These are phyloP conservation scores for Misopates orontium DNA, from an alignment of 257 asterid species.

Conservation along the genomic window DNA sequence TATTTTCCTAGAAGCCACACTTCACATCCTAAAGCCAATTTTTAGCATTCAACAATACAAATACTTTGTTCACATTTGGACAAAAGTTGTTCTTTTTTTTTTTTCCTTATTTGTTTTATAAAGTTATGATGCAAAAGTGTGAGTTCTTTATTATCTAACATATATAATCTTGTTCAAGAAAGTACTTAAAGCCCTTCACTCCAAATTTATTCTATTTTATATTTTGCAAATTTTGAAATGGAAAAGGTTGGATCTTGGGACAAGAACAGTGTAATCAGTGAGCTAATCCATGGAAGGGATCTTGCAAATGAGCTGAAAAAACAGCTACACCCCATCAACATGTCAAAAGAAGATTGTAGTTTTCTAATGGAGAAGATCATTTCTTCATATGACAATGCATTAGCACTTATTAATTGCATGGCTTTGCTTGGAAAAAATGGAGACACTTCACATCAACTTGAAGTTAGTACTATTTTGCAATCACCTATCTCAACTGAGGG, in stretches of 20 bases:
- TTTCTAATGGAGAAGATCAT: constrained; percentile 33
- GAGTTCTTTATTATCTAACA: no score
- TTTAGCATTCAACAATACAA: no score
- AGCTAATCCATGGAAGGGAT: constrained; percentile 36
- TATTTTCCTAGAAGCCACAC: no score
- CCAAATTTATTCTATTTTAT: constrained; percentile 1
- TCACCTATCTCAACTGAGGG: constrained; percentile 33
- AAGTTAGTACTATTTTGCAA: constrained; percentile 8
- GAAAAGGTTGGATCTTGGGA: constrained; percentile 14
- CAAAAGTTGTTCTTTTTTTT: no score
- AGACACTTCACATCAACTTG: constrained; percentile 17
- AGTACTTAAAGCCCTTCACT: constrained; percentile 21
- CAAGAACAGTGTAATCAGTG: constrained; percentile 25
- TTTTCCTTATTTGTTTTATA: no score
- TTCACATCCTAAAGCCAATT: no score
- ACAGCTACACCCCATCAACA: constrained; percentile 23
- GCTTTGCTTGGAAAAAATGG: constrained; percentile 30
- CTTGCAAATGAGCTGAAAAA: constrained; percentile 34
- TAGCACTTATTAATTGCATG: constrained; percentile 26
- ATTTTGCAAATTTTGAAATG: not conserved
- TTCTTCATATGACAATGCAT: constrained; percentile 44
- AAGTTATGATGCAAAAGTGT: no score
- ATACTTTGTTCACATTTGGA: not conserved
- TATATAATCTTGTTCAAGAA: constrained; percentile 2
- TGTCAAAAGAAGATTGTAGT: constrained; percentile 21